phyloP scores from a whole-genome alignment of 352 stramenopile species.

The Phytophthora boehmeriae region DNA sequence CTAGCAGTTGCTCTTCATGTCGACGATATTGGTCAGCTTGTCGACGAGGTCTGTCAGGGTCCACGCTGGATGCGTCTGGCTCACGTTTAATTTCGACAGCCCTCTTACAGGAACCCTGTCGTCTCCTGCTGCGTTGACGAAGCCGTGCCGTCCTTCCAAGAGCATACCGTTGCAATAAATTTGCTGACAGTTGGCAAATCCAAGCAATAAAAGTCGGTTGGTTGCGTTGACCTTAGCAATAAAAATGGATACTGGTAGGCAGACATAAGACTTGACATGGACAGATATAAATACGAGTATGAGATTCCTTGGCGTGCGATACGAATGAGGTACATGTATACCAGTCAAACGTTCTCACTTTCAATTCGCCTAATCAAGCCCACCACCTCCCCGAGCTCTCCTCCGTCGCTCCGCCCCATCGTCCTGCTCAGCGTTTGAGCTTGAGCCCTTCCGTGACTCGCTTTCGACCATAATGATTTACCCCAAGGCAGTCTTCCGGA shows the following conservation, averaged over 20 bases:
- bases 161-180: constrained; percentile 7
- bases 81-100: constrained; percentile 28
- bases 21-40: no score
- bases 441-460: constrained; percentile 25
- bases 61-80: constrained; percentile 1
- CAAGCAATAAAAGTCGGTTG: no score
- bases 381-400: constrained; percentile 22
- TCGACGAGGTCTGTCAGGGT: constrained; percentile 4
- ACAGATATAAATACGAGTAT: no score
- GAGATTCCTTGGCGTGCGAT: no score
- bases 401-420: constrained; percentile 18
- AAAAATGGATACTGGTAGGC: no score
- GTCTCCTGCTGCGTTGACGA: constrained; percentile 4
- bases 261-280: not conserved
- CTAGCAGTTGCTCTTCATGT: constrained; percentile 24
- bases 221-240: no score
- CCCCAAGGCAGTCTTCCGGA: constrained; percentile 58
- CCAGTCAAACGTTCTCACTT: constrained; percentile 20
- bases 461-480: constrained; percentile 56
- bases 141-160: constrained; percentile 18
- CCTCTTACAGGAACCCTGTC: constrained; percentile 15
- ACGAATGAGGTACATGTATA: not conserved
- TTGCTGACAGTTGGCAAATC: no score
- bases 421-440: constrained; percentile 24
- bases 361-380: constrained; percentile 33